Evolutionary conservation across 2,329 filamentous ascomycete genomes (phyloP).

Genomic region (Bipolaris sorokiniana): DNA sequence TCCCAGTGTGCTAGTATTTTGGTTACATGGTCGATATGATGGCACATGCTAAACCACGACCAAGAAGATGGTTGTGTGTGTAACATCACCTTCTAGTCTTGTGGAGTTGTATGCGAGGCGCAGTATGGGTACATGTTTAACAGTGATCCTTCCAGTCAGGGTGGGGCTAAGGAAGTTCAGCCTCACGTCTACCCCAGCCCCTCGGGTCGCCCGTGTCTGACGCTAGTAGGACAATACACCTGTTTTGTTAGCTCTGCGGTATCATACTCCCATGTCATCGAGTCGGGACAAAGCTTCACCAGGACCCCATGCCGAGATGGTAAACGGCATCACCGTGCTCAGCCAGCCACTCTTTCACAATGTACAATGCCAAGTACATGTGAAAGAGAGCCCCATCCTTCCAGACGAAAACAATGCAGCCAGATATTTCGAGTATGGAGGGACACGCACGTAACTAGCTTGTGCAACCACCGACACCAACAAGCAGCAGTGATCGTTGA

Average conservation of each 20-base stretch:
- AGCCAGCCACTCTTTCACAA: neutral
- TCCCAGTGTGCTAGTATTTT: neutral
- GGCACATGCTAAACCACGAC: neutral
- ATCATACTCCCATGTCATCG: constrained; percentile 1
- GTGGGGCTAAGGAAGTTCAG: constrained; percentile 13
- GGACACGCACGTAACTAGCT: neutral
- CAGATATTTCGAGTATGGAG: neutral
- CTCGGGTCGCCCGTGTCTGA: constrained; percentile 9
- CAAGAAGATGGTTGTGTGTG: neutral
- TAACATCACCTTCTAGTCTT: neutral
- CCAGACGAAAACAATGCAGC: neutral
- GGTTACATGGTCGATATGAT: neutral
- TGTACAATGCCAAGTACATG: neutral
- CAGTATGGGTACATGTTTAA: neutral
- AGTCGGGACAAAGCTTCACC: neutral
- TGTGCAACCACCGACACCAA: constrained; percentile 1
- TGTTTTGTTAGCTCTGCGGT: constrained; percentile 10
- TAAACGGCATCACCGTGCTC: neutral
- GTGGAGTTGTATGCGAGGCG: neutral
- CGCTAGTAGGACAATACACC: constrained; percentile 16
- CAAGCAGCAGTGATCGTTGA: constrained; percentile 3
- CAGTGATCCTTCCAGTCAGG: neutral
- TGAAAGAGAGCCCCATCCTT: neutral
- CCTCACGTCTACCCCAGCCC: constrained; percentile 13
- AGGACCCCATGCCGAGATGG: neutral